Conservation (phyloP, 306 rosid species). For the Sindora glabra region DNA sequence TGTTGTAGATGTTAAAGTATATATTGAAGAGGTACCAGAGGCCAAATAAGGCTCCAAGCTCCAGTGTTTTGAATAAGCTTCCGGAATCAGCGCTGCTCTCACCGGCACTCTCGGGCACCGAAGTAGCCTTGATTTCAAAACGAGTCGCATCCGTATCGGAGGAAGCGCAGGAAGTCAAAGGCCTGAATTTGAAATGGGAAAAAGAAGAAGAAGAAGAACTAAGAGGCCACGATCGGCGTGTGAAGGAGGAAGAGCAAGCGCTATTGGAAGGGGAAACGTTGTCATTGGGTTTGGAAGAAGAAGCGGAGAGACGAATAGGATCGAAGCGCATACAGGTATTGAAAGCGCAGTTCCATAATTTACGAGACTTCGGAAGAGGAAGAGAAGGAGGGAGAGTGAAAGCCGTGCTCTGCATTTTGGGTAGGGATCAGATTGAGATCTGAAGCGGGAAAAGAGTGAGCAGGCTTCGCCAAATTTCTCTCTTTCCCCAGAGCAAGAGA, state of each 20-base stretch:
- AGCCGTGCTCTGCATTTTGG: conserved; percentile 58
- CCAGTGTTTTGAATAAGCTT: conserved; percentile 34
- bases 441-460: neutral
- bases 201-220: conserved; percentile 26
- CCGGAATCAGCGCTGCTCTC: conserved; percentile 17
- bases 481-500: too few species aligned
- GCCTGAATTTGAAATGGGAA: conserved; percentile 39
- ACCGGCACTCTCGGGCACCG: conserved; percentile 46
- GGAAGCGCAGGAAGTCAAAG: conserved; percentile 31
- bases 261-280: conserved; percentile 14
- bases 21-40: conserved; percentile 84
- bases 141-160: conserved; percentile 16
- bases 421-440: conserved; percentile 6
- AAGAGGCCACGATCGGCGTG: conserved; percentile 63
- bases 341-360: neutral
- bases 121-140: conserved; percentile 43
- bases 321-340: conserved; percentile 5
- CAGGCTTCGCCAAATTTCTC: neutral
- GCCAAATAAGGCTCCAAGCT: conserved; percentile 62
- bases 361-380: conserved; percentile 15
- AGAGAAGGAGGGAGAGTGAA: conserved; percentile 29
- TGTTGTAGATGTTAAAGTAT: conserved; percentile 87
- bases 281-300: conserved; percentile 17
- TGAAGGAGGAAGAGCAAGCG: conserved; percentile 21
- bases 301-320: conserved; percentile 17